A percentile compares a stretch with the other conserved stretches of the same genome.
phyloP scores from a whole-genome alignment of 208 protist genomes.

The Acanthamoeba lenticulata region DNA sequence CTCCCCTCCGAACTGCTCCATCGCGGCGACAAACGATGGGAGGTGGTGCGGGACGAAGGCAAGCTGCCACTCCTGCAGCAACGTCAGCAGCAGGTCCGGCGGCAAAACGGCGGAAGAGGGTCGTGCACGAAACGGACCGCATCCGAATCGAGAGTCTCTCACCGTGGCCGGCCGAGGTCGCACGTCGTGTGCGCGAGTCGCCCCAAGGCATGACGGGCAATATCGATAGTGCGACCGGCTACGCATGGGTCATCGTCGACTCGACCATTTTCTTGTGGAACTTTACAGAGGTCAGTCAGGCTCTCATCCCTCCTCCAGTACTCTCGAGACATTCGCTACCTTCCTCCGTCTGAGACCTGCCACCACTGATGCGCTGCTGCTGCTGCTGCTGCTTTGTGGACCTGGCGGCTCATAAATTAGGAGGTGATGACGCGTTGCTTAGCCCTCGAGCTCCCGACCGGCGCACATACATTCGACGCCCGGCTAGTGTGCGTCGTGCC shows the following conservation, averaged over 20 bases:
- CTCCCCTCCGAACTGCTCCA: background rate
- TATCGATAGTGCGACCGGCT: background rate
- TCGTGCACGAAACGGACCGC: conserved; percentile 3
- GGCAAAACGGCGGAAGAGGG: conserved; percentile 1
- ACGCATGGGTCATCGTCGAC: conserved; percentile 40
- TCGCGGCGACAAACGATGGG: background rate
- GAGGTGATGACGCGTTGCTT: conserved; percentile 22
- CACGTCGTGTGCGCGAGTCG: background rate
- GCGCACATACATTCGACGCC: background rate
- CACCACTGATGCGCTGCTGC: background rate
- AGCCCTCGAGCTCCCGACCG: background rate
- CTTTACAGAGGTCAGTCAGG: conserved; percentile 8
- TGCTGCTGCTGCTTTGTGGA: background rate
- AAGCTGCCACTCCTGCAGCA: background rate
- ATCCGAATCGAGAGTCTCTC: background rate
- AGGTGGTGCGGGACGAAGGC: background rate
- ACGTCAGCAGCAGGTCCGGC: background rate
- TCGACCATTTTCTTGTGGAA: conserved; percentile 24
- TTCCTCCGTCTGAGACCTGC: background rate
- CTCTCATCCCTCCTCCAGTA: background rate
- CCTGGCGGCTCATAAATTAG: background rate
- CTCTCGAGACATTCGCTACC: background rate
- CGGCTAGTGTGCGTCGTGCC: background rate
- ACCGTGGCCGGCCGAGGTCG: conserved; percentile 13
- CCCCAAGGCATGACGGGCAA: background rate